Percentiles rank a stretch among this genome's conserved stretches.
These are phyloP conservation scores for Globisporangium lucens DNA, from an alignment of 352 stramenopile species.

Conservation along the genomic window DNA sequence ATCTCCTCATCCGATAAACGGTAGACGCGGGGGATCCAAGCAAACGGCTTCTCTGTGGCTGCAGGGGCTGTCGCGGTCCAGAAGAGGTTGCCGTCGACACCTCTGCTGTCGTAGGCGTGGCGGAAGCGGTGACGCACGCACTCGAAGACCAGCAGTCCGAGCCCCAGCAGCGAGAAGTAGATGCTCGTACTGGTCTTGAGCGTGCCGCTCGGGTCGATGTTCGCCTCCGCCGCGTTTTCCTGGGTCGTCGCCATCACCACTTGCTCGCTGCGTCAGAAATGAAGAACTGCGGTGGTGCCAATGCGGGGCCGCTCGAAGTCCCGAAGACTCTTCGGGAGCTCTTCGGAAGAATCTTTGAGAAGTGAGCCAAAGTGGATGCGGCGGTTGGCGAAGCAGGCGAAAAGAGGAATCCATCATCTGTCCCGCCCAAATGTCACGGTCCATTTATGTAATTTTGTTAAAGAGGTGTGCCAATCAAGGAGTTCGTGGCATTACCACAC, in stretches of 20 bases:
- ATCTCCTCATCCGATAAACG: conserved; percentile 59
- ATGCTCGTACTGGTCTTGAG: conserved; percentile 65
- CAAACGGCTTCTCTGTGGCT: conserved; percentile 25
- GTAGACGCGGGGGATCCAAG: conserved; percentile 48
- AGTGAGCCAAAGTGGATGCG: background rate
- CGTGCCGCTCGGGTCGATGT: conserved; percentile 64
- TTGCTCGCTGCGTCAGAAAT: background rate
- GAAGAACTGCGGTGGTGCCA: background rate
- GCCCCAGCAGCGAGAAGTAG: conserved; percentile 52
- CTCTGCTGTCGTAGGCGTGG: conserved; percentile 52
- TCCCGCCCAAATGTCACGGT: no score
- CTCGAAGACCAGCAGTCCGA: conserved; percentile 61
- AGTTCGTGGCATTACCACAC: no score
- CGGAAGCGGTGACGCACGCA: conserved; percentile 48
- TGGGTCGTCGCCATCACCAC: conserved; percentile 36
- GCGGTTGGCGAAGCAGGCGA: conserved; percentile 5
- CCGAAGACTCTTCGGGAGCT: background rate
- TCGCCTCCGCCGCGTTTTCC: conserved; percentile 42
- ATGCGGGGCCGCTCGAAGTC: background rate
- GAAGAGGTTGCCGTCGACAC: conserved; percentile 28
- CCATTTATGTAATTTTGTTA: no score
- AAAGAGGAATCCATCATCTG: background rate
- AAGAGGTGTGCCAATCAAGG: no score
- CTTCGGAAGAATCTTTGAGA: background rate
- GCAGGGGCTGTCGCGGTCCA: conserved; percentile 18